Evolutionary conservation across 2,329 filamentous ascomycete genomes (phyloP).

Genomic region (Diaporthe velutina): DNA sequence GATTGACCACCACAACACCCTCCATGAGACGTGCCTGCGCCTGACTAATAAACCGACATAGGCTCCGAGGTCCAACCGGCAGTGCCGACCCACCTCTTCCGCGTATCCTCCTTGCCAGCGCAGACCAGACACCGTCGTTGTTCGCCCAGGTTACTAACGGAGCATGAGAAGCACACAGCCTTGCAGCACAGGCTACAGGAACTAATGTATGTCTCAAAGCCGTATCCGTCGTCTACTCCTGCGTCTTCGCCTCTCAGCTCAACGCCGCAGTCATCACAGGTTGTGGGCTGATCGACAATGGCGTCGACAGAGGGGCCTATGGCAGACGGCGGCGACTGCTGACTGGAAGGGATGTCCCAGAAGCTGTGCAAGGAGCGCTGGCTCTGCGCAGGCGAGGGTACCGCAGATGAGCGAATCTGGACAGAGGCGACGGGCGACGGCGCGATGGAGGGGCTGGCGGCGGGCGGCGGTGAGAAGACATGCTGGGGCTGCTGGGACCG

Average conservation of each 20-base stretch:
- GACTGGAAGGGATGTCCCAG: conserved; percentile 65
- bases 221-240: conserved; percentile 55
- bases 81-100: conserved; percentile 44
- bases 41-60: conserved; percentile 41
- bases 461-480: conserved; percentile 34
- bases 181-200: conserved; percentile 66
- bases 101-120: conserved; percentile 50
- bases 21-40: conserved; percentile 29
- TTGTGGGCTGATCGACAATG: conserved; percentile 45
- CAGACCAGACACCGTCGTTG: conserved; percentile 67
- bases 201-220: conserved; percentile 45
- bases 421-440: conserved; percentile 33
- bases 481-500: conserved; percentile 41
- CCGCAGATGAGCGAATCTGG: conserved; percentile 37
- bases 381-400: conserved; percentile 38
- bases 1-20: conserved; percentile 12
- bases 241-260: conserved; percentile 48
- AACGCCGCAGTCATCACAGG: conserved; percentile 67
- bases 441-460: conserved; percentile 23
- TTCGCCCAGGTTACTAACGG: conserved; percentile 69
- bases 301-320: conserved; percentile 41
- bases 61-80: conserved; percentile 33
- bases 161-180: conserved; percentile 70
- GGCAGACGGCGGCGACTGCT: conserved; percentile 40
- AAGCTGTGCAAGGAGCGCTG: conserved; percentile 72